Conservation (phyloP, 1,139 yeast genomes). For the Meyerozyma guilliermondii region DNA sequence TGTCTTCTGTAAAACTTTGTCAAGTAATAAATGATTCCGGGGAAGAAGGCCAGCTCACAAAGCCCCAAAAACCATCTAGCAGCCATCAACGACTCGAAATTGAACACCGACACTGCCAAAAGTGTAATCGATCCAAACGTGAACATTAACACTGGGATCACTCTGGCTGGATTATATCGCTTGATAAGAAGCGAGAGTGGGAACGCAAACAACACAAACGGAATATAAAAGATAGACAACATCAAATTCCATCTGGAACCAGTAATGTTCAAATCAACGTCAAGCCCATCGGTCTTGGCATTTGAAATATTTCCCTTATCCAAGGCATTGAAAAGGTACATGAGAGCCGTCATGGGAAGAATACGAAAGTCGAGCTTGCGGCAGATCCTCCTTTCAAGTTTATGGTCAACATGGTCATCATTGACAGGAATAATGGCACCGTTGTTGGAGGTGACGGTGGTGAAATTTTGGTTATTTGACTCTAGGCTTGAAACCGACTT, state of each 20-base stretch:
- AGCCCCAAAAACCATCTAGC: conserved; percentile 20
- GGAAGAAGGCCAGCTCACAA: conserved; percentile 17
- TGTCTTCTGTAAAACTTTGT: conserved; percentile 18
- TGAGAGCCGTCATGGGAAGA: conserved; percentile 21
- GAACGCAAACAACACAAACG: conserved; percentile 18
- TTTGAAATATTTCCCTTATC: conserved; percentile 20
- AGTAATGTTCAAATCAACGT: conserved; percentile 13
- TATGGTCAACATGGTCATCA: conserved; percentile 11
- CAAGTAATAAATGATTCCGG: conserved; percentile 17
- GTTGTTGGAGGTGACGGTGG: conserved; percentile 14
- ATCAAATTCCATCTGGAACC: conserved; percentile 19
- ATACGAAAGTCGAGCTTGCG: conserved; percentile 31
- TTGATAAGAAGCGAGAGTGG: conserved; percentile 16
- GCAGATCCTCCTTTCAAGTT: conserved; percentile 20
- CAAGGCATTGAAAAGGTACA: conserved; percentile 26
- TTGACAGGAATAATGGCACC: conserved; percentile 7
- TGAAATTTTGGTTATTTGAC: conserved; percentile 6
- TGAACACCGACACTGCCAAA: conserved; percentile 13
- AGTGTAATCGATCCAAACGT: conserved; percentile 16
- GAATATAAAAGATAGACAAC: conserved; percentile 20
- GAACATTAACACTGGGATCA: conserved; percentile 17
- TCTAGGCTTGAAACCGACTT: conserved; percentile 10
- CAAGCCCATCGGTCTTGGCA: conserved; percentile 20
- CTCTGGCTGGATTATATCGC: conserved; percentile 17
- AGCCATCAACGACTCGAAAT: conserved; percentile 15